phyloP scores from a whole-genome alignment of 2,329 filamentous ascomycete genomes.

The Clonostachys sp. region DNA sequence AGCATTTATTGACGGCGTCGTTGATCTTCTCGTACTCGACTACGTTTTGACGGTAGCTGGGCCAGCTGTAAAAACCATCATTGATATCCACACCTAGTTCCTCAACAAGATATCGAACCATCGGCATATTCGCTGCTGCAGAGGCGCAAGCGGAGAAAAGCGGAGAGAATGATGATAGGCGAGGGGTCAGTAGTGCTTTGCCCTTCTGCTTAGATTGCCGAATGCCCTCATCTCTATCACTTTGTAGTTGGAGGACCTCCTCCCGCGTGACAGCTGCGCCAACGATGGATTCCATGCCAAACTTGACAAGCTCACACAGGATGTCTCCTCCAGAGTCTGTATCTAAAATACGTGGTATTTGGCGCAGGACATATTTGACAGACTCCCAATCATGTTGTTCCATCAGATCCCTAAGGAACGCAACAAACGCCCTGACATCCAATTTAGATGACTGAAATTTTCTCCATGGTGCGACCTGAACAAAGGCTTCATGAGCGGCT shows the following conservation, averaged over 20 bases:
- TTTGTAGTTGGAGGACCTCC: neutral
- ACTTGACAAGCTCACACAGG: neutral
- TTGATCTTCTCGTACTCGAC: neutral
- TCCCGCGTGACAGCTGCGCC: neutral
- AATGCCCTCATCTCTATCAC: neutral
- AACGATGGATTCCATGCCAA: neutral
- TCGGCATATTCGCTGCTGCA: neutral
- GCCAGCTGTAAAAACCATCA: neutral
- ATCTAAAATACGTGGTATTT: neutral
- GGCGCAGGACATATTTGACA: too few relatives aligned
- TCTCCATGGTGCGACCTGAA: too few relatives aligned
- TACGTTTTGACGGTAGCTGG: neutral
- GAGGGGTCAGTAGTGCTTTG: neutral
- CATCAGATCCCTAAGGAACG: too few relatives aligned
- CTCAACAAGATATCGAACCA: neutral
- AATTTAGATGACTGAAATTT: too few relatives aligned
- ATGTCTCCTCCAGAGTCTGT: neutral
- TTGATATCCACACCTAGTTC: neutral
- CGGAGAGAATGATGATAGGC: neutral
- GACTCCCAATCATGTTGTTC: too few relatives aligned
- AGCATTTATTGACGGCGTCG: neutral
- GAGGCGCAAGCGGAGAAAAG: neutral
- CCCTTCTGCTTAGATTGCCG: neutral
- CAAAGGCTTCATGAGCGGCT: too few relatives aligned
- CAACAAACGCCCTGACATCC: too few relatives aligned